Conservation (phyloP, 1,139 yeast genomes). For the Keqinozyma sinolaborantium region DNA sequence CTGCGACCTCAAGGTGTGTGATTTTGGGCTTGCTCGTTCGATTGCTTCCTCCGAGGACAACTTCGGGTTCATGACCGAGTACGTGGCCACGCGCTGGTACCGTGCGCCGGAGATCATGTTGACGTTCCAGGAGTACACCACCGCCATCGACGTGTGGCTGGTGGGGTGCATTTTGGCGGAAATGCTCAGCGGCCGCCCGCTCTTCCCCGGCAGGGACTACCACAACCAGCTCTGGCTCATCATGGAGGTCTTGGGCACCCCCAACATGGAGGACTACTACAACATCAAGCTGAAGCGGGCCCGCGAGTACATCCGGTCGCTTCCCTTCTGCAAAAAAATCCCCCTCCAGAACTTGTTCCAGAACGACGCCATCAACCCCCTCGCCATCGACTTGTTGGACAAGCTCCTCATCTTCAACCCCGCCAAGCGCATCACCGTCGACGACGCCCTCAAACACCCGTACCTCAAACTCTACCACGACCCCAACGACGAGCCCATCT, state of each 20-base stretch:
- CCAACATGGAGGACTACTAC: slow-evolving; percentile 74
- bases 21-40: slow-evolving; percentile 83
- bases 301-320: slow-evolving; percentile 73
- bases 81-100: slow-evolving; percentile 97
- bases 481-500: slow-evolving; percentile 68
- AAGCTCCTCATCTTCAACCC: slow-evolving; percentile 65
- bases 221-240: slow-evolving; percentile 85
- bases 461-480: slow-evolving; percentile 66
- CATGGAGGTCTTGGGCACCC: slow-evolving; percentile 89
- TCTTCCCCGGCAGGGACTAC: slow-evolving; percentile 94
- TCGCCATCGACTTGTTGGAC: slow-evolving; percentile 59
- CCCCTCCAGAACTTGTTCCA: slow-evolving; percentile 44
- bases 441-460: slow-evolving; percentile 64
- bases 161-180: slow-evolving; percentile 96
- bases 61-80: slow-evolving; percentile 71
- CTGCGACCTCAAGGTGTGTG: slow-evolving; percentile 92
- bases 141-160: slow-evolving; percentile 96
- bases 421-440: slow-evolving; percentile 57
- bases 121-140: slow-evolving; percentile 84
- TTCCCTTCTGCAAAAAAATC: slow-evolving; percentile 54
- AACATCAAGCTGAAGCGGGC: slow-evolving; percentile 83
- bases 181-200: slow-evolving; percentile 79
- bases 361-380: slow-evolving; percentile 38
- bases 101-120: slow-evolving; percentile 97
- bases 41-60: slow-evolving; percentile 32